Base-by-base conservation (phyloP, 352 stramenopile genomes). In the Phytopythium boreale region DNA sequence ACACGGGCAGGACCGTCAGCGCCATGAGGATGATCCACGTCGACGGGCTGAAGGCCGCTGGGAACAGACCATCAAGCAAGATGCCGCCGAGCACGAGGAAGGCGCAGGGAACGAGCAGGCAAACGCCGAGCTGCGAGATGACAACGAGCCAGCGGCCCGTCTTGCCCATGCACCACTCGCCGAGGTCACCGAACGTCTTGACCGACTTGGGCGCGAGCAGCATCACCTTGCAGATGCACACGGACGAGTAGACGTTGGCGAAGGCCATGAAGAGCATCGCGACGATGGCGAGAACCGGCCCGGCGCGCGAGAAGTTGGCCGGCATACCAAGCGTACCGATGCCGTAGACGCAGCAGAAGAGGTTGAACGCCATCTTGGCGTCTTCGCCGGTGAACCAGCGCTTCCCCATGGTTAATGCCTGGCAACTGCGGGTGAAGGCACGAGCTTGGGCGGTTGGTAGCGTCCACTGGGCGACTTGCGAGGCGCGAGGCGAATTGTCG, bases 251-350 rank as follows among this genome's bases (percentile, higher is more conserved):
- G 29, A 80, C 71, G 63, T 87, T 87, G 56, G 74, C 68, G 53
- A 73, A 70, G 20, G 67, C 69, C 77, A 87, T 87, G 67, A 87
- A 82, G 46, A 76, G 58, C 57, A 83, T 62, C 20, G 77, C 77
- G 53, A 74, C 47, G 29, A 67, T 36, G 1, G 77, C 77, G 37
- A 74, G 44, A 2, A 63, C 22, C 1, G 74, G 74, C 0, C 78
- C 78, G 2, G 78, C 76, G 17, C 78, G 78, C 24, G 78, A 64
- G 46, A 71, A 88, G 55, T 85, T 88, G 31, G 63, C 67, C 1
- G 80, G 77, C 72, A 89, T 87, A 31, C 75, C 73, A 36, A 88
- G 68, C 20, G 79, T 77, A 7, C 79, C 79, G 41, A 88, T 78
- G 47, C 78, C 78, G 55, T 64, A 87, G 46, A 87, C 67, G 24